These are phyloP conservation scores for Hirschioporus abietinus DNA, from an alignment of 768 basidiomycete species.

Conservation along the genomic window DNA sequence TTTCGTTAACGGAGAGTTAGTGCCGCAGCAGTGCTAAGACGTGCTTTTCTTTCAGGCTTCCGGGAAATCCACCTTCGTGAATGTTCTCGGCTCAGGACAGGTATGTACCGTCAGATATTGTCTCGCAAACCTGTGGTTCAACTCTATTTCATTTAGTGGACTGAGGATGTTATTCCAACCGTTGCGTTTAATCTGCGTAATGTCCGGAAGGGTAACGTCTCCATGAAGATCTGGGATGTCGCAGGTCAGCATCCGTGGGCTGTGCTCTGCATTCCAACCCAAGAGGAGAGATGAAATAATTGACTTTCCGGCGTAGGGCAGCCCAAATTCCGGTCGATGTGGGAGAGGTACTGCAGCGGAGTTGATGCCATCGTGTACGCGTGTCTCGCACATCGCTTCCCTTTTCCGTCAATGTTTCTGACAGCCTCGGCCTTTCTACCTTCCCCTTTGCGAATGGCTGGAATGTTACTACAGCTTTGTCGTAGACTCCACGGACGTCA, in stretches of 20 bases:
- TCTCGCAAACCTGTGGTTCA: background rate
- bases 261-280: background rate
- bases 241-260: slow-evolving; percentile 52
- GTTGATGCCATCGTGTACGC: slow-evolving; percentile 89
- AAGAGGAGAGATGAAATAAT: slow-evolving; percentile 5
- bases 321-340: slow-evolving; percentile 92
- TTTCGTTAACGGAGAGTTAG: slow-evolving; percentile 4
- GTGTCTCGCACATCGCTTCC: background rate
- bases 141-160: slow-evolving; percentile 60
- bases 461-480: slow-evolving; percentile 56
- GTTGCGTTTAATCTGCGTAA: slow-evolving; percentile 91
- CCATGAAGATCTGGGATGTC: slow-evolving; percentile 93
- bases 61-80: slow-evolving; percentile 92
- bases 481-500: slow-evolving; percentile 85
- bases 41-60: slow-evolving; percentile 56
- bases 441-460: slow-evolving; percentile 1
- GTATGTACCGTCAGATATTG: slow-evolving; percentile 28
- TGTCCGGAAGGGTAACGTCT: slow-evolving; percentile 84
- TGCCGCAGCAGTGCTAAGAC: slow-evolving; percentile 7
- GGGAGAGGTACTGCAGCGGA: slow-evolving; percentile 91
- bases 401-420: slow-evolving; percentile 3
- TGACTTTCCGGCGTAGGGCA: slow-evolving; percentile 48
- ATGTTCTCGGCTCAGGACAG: slow-evolving; percentile 85
- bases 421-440: slow-evolving; percentile 4
- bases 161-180: slow-evolving; percentile 94